These are phyloP conservation scores for Plantago elongata DNA, from an alignment of 257 asterid genomes.

Conservation along the genomic window DNA sequence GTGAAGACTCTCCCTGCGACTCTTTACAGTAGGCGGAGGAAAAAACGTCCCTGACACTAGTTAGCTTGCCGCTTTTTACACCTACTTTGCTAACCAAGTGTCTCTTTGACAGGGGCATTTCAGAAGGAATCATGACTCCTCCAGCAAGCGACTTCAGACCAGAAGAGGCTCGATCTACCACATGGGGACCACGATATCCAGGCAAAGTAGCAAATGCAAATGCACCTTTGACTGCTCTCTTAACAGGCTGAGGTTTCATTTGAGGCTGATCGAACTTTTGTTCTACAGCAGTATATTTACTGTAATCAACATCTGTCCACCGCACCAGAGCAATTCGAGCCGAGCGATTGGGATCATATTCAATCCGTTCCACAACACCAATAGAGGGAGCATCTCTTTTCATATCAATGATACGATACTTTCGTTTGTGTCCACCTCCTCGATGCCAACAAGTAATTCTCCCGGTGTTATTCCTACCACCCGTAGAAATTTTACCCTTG, in stretches of 20 bases:
- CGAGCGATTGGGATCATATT: conserved; percentile 4
- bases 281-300: neutral
- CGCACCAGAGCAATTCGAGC: conserved; percentile 5
- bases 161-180: neutral
- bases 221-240: neutral
- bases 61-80: neutral
- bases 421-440: conserved; percentile 15
- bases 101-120: neutral
- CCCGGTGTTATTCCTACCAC: conserved; percentile 16
- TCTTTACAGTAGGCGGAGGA: conserved; percentile 19
- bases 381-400: conserved; percentile 3
- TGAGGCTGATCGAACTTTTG: conserved; percentile 1
- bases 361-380: neutral
- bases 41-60: conserved; percentile 8
- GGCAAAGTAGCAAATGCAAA: conserved; percentile 5
- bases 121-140: neutral
- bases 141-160: neutral
- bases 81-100: neutral
- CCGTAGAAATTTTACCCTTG: conserved; percentile 6
- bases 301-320: neutral
- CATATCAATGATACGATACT: conserved; percentile 13
- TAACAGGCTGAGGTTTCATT: neutral
- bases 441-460: conserved; percentile 14
- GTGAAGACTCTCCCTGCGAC: conserved; percentile 18
- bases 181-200: neutral